phyloP scores from a whole-genome alignment of 495 filamentous ascomycete genomes.

The Talaromyces nanjingensis region DNA sequence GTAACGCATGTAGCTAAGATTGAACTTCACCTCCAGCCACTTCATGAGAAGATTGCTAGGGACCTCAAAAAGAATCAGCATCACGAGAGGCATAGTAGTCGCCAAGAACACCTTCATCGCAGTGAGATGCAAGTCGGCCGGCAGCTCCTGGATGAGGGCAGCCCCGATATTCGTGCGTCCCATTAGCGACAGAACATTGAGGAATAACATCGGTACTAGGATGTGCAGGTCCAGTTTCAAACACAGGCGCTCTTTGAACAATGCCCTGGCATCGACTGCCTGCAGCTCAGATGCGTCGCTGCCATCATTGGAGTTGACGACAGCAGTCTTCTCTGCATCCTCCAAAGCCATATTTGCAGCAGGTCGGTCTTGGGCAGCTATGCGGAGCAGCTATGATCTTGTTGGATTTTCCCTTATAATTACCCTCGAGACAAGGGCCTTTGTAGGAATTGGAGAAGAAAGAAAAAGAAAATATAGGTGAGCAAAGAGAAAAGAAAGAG shows the following conservation, averaged over 20 bases:
- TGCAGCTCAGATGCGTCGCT: background rate
- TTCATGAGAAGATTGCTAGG: background rate
- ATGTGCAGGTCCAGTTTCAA: background rate
- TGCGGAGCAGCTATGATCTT: no score
- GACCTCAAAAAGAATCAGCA: background rate
- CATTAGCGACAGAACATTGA: background rate
- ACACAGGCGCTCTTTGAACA: background rate
- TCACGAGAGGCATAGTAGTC: background rate
- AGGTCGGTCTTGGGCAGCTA: no score
- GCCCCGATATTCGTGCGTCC: background rate
- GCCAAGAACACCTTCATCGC: background rate
- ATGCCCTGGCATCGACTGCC: background rate
- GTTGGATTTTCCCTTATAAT: no score
- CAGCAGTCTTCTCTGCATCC: no score
- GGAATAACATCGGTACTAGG: background rate
- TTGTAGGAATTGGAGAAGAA: no score
- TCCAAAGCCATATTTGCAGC: no score
- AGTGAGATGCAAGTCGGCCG: background rate
- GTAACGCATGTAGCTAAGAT: background rate
- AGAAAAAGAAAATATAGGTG: no score
- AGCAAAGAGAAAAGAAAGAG: no score
- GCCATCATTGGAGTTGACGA: background rate
- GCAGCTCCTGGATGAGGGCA: background rate
- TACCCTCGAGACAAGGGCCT: no score
- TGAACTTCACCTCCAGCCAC: background rate